These are phyloP conservation scores for Neurospora sublineolata DNA, from an alignment of 495 filamentous ascomycete genomes.

Conservation along the genomic window DNA sequence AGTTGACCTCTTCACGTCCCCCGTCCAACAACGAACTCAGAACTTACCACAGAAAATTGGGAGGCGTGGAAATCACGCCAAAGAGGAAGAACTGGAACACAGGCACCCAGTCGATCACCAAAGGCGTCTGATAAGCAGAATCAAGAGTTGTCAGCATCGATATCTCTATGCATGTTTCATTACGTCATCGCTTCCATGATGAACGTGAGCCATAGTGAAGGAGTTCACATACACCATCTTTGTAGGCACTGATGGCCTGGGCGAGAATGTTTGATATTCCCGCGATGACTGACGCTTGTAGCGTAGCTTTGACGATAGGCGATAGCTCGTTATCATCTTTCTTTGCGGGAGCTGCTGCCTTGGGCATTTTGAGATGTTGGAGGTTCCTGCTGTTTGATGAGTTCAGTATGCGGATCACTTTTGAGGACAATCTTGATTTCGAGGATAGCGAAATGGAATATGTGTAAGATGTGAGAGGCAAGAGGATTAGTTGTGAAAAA, in stretches of 20 bases:
- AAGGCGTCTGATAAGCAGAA: conserved; percentile 29
- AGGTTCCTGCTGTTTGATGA: not conserved
- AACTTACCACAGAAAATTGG: conserved; percentile 79
- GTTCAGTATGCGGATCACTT: not conserved
- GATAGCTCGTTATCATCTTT: conserved; percentile 18
- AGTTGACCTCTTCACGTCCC: not conserved
- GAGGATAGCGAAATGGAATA: not conserved
- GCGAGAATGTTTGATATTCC: conserved; percentile 73
- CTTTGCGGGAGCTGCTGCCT: not conserved
- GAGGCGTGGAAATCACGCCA: conserved; percentile 62
- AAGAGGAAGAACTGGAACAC: conserved; percentile 73
- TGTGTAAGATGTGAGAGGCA: not conserved
- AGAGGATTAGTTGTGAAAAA: not conserved
- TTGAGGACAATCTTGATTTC: not conserved
- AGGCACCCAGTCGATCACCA: conserved; percentile 47
- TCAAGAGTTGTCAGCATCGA: conserved; percentile 20
- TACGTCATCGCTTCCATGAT: conserved; percentile 1
- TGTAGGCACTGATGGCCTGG: conserved; percentile 62
- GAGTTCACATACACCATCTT: conserved; percentile 40
- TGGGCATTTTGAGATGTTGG: not conserved
- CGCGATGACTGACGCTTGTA: conserved; percentile 61
- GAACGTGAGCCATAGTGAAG: not conserved
- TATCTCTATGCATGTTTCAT: not conserved
- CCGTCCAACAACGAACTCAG: not conserved
- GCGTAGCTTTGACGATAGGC: conserved; percentile 51